Evolutionary conservation across 148 eudicot genomes (phyloP).

Genomic region (Euryodendron excelsum): DNA sequence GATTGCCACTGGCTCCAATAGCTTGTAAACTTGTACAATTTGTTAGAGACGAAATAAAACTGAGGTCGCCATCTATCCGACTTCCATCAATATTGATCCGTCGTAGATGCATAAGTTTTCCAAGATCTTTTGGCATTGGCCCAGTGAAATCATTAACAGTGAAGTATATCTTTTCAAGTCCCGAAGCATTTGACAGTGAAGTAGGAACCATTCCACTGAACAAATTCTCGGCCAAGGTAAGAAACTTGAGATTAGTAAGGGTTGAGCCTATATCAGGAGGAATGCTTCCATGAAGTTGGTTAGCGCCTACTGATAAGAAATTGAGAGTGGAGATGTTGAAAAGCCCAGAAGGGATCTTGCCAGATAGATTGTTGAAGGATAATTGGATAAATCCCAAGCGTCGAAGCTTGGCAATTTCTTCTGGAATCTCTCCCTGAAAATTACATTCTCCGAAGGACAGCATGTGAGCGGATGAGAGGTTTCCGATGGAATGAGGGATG

Average conservation of each 20-base stretch:
- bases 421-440: too few relatives aligned
- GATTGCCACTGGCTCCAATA: background rate
- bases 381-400: background rate
- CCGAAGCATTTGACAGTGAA: background rate
- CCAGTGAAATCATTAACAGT: background rate
- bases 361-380: background rate
- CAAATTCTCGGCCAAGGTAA: background rate
- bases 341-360: background rate
- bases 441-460: too few relatives aligned
- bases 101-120: background rate
- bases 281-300: conserved; percentile 19
- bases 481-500: background rate
- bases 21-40: background rate
- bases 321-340: background rate
- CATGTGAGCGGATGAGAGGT: background rate
- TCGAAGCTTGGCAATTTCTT: background rate
- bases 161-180: background rate
- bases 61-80: background rate
- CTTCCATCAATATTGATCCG: fast-evolving
- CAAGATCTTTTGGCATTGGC: conserved; percentile 8
- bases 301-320: background rate
- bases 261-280: background rate
- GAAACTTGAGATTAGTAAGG: background rate
- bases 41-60: background rate
- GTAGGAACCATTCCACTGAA: background rate